phyloP scores from a whole-genome alignment of 2,329 filamentous ascomycete species.

The Verticillium tricorpus region DNA sequence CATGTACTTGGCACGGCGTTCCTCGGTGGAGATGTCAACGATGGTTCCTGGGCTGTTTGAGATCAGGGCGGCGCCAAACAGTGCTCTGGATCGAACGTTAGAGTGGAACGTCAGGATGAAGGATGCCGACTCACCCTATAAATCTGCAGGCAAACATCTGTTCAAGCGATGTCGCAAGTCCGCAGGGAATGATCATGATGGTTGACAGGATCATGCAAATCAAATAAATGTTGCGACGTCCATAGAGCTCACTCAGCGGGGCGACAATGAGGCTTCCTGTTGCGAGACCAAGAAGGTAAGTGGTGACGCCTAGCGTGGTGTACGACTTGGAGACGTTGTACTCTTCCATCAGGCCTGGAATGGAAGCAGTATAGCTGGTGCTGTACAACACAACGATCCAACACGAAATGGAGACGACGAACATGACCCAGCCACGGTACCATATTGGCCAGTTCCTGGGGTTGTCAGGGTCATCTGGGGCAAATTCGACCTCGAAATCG shows the following conservation, averaged over 20 bases:
- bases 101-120: neutral
- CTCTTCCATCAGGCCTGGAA: conserved; percentile 63
- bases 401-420: conserved; percentile 40
- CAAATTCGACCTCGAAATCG: conserved; percentile 71
- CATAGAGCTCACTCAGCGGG: conserved; percentile 68
- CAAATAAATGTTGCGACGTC: conserved; percentile 65
- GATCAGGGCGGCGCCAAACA: conserved; percentile 76
- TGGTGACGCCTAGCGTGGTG: conserved; percentile 72
- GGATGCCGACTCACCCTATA: conserved; percentile 49
- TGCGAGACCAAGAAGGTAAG: conserved; percentile 72
- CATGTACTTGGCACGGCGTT: conserved; percentile 77
- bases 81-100: conserved; percentile 19
- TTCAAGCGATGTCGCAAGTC: conserved; percentile 61
- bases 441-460: conserved; percentile 63
- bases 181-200: conserved; percentile 67
- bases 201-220: conserved; percentile 60
- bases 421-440: conserved; percentile 36
- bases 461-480: conserved; percentile 57
- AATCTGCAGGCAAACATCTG: conserved; percentile 70
- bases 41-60: conserved; percentile 79
- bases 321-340: conserved; percentile 57
- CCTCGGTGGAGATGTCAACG: conserved; percentile 75
- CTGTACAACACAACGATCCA: conserved; percentile 65
- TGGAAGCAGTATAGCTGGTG: conserved; percentile 72
- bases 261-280: conserved; percentile 68